Conservation (phyloP, 164 flowering plant genomes). For the Tetracentron sinense region DNA sequence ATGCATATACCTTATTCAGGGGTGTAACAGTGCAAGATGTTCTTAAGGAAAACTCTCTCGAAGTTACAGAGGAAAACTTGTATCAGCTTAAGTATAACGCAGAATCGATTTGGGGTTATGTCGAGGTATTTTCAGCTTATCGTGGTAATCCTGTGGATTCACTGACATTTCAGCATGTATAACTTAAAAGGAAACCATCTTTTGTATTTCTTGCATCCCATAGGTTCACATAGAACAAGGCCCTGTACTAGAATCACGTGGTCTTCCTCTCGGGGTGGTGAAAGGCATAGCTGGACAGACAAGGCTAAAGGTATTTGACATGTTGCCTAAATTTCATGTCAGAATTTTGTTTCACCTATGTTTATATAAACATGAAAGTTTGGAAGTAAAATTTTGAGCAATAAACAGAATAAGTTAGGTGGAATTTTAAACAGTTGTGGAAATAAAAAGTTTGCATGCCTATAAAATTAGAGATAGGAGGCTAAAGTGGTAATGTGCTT, state of each 20-base stretch:
- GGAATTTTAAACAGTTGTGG: no score
- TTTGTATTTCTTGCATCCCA: conserved; percentile 11
- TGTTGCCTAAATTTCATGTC: not conserved
- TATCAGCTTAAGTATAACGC: conserved; percentile 74
- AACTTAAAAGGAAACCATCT: not conserved
- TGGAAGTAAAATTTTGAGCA: no score
- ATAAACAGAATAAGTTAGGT: no score
- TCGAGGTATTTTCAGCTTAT: conserved; percentile 58
- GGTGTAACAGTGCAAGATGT: conserved; percentile 71
- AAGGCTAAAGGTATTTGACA: conserved; percentile 61
- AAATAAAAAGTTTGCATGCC: no score
- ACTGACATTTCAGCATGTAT: not conserved
- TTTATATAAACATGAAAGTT: not conserved
- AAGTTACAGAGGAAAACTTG: conserved; percentile 54
- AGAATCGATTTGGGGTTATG: conserved; percentile 75
- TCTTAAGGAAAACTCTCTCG: conserved; percentile 53
- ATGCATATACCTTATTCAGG: conserved; percentile 43
- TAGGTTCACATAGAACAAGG: conserved; percentile 99
- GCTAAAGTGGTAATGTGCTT: no score
- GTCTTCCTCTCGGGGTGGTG: conserved; percentile 88
- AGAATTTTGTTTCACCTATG: conserved; percentile 2
- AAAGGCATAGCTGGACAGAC: conserved; percentile 97
- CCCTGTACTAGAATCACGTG: conserved; percentile 83
- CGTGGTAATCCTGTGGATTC: not conserved
- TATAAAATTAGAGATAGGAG: no score